These are phyloP conservation scores for Talaromyces sp. DNA, from an alignment of 2,329 filamentous ascomycete species.

Conservation along the genomic window DNA sequence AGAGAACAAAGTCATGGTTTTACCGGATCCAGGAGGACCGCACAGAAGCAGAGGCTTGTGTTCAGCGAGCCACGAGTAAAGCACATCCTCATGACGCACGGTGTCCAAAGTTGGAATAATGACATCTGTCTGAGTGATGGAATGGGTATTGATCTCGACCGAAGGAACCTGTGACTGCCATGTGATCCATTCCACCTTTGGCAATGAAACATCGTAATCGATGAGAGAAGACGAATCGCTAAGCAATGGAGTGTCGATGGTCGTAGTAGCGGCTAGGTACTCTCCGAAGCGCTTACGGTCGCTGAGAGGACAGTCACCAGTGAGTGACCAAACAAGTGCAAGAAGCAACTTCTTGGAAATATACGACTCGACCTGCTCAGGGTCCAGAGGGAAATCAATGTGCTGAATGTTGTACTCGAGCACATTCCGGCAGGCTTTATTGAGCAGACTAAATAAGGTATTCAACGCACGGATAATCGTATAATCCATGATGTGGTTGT, in stretches of 20 bases:
- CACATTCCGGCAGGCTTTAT: conserved; percentile 86
- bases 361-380: conserved; percentile 84
- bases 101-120: conserved; percentile 98
- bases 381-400: conserved; percentile 85
- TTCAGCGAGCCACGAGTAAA: conserved; percentile 98
- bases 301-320: conserved; percentile 83
- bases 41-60: conserved; percentile 96
- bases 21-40: conserved; percentile 95
- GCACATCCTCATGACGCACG: conserved; percentile 94
- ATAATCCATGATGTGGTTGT: conserved; percentile 98
- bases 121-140: conserved; percentile 94
- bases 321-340: conserved; percentile 90
- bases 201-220: conserved; percentile 87
- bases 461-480: conserved; percentile 85
- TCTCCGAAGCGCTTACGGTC: conserved; percentile 91
- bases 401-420: conserved; percentile 96
- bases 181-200: conserved; percentile 80
- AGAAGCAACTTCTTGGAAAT: conserved; percentile 91
- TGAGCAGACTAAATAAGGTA: conserved; percentile 91
- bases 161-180: conserved; percentile 95
- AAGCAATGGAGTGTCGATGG: conserved; percentile 77
- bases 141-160: conserved; percentile 97
- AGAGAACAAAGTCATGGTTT: conserved; percentile 99
- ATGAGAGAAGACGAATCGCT: conserved; percentile 81
- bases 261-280: conserved; percentile 74